Conservation (phyloP, 1,284 basidiomycete species). For the Exobasidium cylindrosporum region DNA sequence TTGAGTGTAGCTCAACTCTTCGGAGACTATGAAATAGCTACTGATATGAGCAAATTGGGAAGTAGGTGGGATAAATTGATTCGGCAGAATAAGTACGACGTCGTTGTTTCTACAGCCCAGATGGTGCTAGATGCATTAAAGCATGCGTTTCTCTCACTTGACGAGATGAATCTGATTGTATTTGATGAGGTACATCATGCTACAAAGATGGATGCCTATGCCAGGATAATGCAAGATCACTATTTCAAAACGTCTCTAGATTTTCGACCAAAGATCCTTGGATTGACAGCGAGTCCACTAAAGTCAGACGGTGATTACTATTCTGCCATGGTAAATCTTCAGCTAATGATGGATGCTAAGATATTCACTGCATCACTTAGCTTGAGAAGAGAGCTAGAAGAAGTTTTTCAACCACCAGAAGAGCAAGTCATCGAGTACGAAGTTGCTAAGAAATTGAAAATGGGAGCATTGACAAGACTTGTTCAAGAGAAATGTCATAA, state of each 20-base stretch:
- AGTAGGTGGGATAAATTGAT: not conserved
- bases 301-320: conserved; percentile 18
- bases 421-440: conserved; percentile 39
- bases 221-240: conserved; percentile 37
- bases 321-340: conserved; percentile 24
- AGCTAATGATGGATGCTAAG: conserved; percentile 27
- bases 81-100: conserved; percentile 17
- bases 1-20: conserved; percentile 30
- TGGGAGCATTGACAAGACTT: conserved; percentile 1
- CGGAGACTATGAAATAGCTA: conserved; percentile 15
- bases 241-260: conserved; percentile 20
- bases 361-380: conserved; percentile 28
- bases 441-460: not conserved
- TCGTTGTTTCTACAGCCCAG: conserved; percentile 39
- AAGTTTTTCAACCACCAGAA: conserved; percentile 27
- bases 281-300: conserved; percentile 44
- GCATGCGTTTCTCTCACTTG: conserved; percentile 34
- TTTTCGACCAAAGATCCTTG: conserved; percentile 37
- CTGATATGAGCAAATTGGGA: not conserved
- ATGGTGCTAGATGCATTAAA: conserved; percentile 35
- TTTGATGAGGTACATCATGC: conserved; percentile 46
- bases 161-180: conserved; percentile 32
- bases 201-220: conserved; percentile 28
- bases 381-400: not conserved
- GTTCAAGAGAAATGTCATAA: not conserved